phyloP scores from a whole-genome alignment of 441 rosid species.

The Aquilaria agallochum region DNA sequence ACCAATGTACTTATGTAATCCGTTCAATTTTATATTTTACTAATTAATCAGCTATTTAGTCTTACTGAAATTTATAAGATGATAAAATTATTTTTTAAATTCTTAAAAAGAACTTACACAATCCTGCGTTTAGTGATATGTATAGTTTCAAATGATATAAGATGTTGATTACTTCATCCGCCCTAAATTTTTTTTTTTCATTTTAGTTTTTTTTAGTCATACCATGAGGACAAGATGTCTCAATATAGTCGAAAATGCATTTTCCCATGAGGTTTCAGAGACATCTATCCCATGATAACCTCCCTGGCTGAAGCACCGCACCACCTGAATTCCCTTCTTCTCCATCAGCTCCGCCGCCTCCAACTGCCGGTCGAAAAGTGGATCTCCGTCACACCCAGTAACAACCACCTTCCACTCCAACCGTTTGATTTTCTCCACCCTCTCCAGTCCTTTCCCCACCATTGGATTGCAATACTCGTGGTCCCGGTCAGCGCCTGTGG shows the following conservation, averaged over 20 bases:
- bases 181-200: too few species aligned
- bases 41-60: too few species aligned
- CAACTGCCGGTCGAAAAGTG: constrained; percentile 27
- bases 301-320: constrained; percentile 9
- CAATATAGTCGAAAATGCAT: not conserved
- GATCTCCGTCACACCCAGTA: constrained; percentile 22
- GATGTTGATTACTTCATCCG: too few species aligned
- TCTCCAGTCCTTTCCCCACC: constrained; percentile 10
- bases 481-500: constrained; percentile 29
- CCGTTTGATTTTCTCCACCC: constrained; percentile 6
- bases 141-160: too few species aligned
- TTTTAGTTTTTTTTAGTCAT: too few species aligned
- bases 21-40: too few species aligned
- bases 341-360: constrained; percentile 16
- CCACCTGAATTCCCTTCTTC: constrained; percentile 20
- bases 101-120: too few species aligned
- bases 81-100: too few species aligned
- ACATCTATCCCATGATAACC: constrained; percentile 18
- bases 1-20: too few species aligned
- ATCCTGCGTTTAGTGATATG: too few species aligned
- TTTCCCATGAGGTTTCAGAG: constrained; percentile 6
- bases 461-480: constrained; percentile 41
- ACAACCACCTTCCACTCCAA: constrained; percentile 27
- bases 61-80: too few species aligned
- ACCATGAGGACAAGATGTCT: not conserved